Conservation (phyloP, 208 protist species). For the Wallacemonas sp. region DNA sequence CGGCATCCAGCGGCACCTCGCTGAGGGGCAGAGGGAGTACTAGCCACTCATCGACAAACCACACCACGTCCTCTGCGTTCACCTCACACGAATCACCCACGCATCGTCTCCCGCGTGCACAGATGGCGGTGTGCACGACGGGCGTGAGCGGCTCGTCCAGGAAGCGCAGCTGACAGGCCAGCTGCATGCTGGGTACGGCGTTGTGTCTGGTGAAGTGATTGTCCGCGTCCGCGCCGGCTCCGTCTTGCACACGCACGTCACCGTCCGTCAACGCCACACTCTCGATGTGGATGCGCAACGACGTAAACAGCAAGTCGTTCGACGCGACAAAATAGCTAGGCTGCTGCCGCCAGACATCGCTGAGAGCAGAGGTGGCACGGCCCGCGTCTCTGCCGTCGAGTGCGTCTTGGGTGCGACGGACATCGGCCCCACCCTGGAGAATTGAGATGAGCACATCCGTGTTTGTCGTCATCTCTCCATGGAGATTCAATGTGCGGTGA, state of each 20-base stretch:
- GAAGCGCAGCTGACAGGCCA: conserved; percentile 60
- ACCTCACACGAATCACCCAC: background rate
- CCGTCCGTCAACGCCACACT: conserved; percentile 16
- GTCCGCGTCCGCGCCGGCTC: background rate
- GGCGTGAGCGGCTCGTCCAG: conserved; percentile 59
- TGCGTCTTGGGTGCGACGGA: background rate
- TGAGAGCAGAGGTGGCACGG: background rate
- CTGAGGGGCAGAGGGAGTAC: conserved; percentile 77
- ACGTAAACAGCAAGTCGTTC: conserved; percentile 20
- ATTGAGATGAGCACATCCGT: conserved; percentile 4
- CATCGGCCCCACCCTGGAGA: conserved; percentile 1
- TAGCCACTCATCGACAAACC: conserved; percentile 35
- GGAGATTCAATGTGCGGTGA: background rate
- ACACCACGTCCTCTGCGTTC: background rate
- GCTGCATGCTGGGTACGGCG: conserved; percentile 16
- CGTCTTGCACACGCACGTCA: conserved; percentile 14
- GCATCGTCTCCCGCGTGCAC: background rate
- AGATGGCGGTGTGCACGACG: conserved; percentile 36
- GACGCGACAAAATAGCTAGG: conserved; percentile 26
- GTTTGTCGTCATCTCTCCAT: conserved; percentile 3
- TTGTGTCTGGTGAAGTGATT: background rate
- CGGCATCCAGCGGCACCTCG: conserved; percentile 83
- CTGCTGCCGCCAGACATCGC: background rate
- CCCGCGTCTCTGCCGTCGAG: background rate
- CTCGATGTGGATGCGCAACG: conserved; percentile 1